phyloP scores from a whole-genome alignment of 192 early-diverging fungal species.

The Rhizoclosmatium globosum region DNA sequence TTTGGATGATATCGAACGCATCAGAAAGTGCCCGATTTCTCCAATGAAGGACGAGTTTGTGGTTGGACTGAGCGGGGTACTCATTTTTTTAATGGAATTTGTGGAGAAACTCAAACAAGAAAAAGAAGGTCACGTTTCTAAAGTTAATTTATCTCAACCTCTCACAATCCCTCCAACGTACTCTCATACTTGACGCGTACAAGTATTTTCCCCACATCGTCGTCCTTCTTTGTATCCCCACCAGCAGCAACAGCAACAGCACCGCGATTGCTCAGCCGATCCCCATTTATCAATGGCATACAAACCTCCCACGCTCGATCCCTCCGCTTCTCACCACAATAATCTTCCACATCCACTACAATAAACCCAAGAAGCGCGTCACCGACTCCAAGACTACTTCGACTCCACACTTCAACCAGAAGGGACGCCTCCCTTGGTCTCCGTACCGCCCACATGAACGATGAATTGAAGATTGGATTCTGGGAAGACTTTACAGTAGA shows the following conservation, averaged over 20 bases:
- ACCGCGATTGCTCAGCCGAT: background rate
- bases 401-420: conserved; percentile 34
- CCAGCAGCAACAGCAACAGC: background rate
- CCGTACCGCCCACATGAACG: conserved; percentile 37
- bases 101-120: too few relatives aligned
- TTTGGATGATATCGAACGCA: too few relatives aligned
- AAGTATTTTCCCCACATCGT: conserved; percentile 14
- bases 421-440: conserved; percentile 29
- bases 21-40: too few relatives aligned
- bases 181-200: conserved; percentile 35
- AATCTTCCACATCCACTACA: conserved; percentile 23
- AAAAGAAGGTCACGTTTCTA: too few relatives aligned
- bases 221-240: background rate
- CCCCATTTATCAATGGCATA: background rate
- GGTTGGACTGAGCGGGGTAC: too few relatives aligned
- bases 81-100: too few relatives aligned
- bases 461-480: conserved; percentile 12
- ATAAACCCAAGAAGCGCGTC: conserved; percentile 27
- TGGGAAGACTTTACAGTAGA: background rate
- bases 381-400: conserved; percentile 9
- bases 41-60: too few relatives aligned
- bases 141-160: too few relatives aligned
- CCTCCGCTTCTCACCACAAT: conserved; percentile 6
- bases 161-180: conserved; percentile 26
- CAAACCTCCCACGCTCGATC: conserved; percentile 35